Conservation (phyloP, 148 eudicot genomes). For the Diospyros lotus region DNA sequence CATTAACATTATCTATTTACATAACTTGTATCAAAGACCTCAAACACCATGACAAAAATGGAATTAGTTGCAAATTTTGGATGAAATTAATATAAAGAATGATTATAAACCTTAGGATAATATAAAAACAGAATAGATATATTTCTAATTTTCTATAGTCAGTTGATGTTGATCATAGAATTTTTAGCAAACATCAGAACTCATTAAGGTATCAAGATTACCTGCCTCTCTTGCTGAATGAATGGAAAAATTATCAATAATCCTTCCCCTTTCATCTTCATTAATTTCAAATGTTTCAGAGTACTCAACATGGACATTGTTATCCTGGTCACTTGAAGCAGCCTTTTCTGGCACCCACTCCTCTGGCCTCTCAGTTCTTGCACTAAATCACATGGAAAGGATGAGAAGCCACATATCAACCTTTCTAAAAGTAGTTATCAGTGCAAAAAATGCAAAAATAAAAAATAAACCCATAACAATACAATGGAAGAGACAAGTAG, state of each 20-base stretch:
- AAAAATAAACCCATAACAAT: conserved; percentile 24
- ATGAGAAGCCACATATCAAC: neutral
- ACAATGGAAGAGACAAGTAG: conserved; percentile 81
- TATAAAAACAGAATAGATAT: too few species aligned
- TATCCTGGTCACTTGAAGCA: conserved; percentile 22
- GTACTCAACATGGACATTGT: conserved; percentile 18
- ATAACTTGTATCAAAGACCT: too few species aligned
- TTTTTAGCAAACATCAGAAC: too few species aligned
- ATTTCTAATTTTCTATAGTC: too few species aligned
- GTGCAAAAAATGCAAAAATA: neutral
- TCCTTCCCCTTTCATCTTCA: conserved; percentile 27
- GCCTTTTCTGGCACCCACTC: conserved; percentile 88
- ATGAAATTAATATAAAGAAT: too few species aligned
- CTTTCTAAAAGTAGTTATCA: neutral
- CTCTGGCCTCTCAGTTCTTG: conserved; percentile 64
- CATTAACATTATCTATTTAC: too few species aligned
- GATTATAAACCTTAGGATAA: too few species aligned
- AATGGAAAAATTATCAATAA: conserved; percentile 58
- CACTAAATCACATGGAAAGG: conserved; percentile 30
- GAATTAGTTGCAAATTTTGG: too few species aligned
- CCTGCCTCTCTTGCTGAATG: conserved; percentile 54
- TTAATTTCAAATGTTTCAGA: conserved; percentile 32
- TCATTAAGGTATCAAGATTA: conserved; percentile 13
- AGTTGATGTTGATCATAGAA: too few species aligned
- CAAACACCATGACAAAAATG: too few species aligned